phyloP scores from a whole-genome alignment of 129 eudicot species.

The Flaveria linearis region DNA sequence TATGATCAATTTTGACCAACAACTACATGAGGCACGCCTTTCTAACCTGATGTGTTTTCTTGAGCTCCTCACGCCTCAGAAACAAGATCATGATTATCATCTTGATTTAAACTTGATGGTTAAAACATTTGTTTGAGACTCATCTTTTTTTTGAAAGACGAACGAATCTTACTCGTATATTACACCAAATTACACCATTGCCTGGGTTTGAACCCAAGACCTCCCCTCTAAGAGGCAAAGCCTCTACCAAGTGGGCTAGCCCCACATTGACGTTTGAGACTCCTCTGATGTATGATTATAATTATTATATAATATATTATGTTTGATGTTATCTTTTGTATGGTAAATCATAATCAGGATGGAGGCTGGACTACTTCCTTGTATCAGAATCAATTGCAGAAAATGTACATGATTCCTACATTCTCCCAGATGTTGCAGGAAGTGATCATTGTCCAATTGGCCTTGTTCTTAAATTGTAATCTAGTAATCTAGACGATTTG shows the following conservation, averaged over 20 bases:
- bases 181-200: too few relatives aligned
- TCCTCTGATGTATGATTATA: not conserved
- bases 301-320: not conserved
- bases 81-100: not conserved
- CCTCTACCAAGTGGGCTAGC: too few relatives aligned
- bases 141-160: too few relatives aligned
- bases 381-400: slow-evolving; percentile 77
- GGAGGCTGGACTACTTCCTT: slow-evolving; percentile 96
- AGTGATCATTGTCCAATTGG: slow-evolving; percentile 98
- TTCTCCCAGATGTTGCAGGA: slow-evolving; percentile 81
- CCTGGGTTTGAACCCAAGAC: too few relatives aligned
- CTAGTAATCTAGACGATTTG: not conserved
- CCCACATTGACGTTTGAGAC: too few relatives aligned
- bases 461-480: slow-evolving; percentile 67
- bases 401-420: slow-evolving; percentile 75
- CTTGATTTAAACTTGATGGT: not conserved
- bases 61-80: too few relatives aligned
- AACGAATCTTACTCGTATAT: too few relatives aligned
- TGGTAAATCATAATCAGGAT: slow-evolving; percentile 49
- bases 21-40: too few relatives aligned
- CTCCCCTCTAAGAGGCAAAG: too few relatives aligned
- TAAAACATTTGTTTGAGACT: not conserved
- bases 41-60: too few relatives aligned
- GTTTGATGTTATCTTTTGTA: not conserved
- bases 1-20: too few relatives aligned